phyloP scores from a whole-genome alignment of 2,329 filamentous ascomycete genomes.

The Alternaria novae-zelandiae region DNA sequence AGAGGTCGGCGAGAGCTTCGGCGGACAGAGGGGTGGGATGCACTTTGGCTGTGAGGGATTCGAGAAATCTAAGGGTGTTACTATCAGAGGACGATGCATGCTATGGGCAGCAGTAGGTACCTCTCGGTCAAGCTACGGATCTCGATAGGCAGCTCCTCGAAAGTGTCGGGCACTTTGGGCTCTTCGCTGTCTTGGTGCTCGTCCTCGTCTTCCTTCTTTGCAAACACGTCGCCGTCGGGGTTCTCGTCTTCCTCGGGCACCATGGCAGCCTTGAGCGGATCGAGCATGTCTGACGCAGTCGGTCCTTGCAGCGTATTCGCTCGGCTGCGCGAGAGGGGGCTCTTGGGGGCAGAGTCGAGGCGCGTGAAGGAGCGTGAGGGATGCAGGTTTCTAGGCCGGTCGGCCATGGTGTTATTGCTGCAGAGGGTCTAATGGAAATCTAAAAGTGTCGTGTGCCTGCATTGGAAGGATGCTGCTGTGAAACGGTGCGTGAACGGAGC shows the following conservation, averaged over 20 bases:
- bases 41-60: slow-evolving; percentile 85
- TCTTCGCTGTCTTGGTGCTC: slow-evolving; percentile 20
- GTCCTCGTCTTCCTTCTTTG: slow-evolving; percentile 46
- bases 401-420: slow-evolving; percentile 33
- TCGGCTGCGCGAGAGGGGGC: slow-evolving; percentile 49
- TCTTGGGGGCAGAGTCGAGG: slow-evolving; percentile 49
- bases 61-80: slow-evolving; percentile 75
- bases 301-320: slow-evolving; percentile 56
- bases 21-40: slow-evolving; percentile 83
- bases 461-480: slow-evolving; percentile 29
- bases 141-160: slow-evolving; percentile 93
- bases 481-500: slow-evolving; percentile 23
- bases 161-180: slow-evolving; percentile 64
- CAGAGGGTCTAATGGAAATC: slow-evolving; percentile 9
- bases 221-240: slow-evolving; percentile 51
- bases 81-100: neutral
- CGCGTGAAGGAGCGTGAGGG: slow-evolving; percentile 58
- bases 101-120: slow-evolving; percentile 52
- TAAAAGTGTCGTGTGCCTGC: slow-evolving; percentile 31
- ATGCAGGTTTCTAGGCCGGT: slow-evolving; percentile 47
- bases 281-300: slow-evolving; percentile 52
- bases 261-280: slow-evolving; percentile 48
- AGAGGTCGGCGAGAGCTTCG: slow-evolving; percentile 81
- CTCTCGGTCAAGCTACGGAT: slow-evolving; percentile 88
- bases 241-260: slow-evolving; percentile 45